Percentiles rank a stretch among this genome's conserved stretches.
Conservation (phyloP, 176 grass and related monocot species). For the Bonia amplexicaulis region DNA sequence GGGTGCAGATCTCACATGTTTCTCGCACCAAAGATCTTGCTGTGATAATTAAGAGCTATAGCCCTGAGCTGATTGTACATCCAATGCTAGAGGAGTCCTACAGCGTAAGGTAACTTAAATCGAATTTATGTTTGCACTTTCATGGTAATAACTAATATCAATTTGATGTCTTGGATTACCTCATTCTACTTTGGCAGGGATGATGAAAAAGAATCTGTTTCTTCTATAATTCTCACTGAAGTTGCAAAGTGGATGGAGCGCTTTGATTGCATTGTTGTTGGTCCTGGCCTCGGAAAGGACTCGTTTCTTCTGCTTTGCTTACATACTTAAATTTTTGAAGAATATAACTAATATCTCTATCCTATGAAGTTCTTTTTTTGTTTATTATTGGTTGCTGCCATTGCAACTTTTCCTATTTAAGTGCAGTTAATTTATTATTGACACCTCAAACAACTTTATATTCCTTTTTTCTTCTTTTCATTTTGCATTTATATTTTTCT, state of each 20-base stretch:
- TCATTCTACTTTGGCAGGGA: slow-evolving; percentile 36
- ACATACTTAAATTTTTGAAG: background rate
- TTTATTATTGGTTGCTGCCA: background rate
- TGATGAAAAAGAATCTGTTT: slow-evolving; percentile 57
- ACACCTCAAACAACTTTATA: background rate
- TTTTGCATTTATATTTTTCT: background rate
- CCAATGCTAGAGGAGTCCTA: slow-evolving; percentile 91
- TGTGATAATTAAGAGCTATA: slow-evolving; percentile 93
- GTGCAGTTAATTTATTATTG: background rate
- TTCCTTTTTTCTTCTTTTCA: background rate
- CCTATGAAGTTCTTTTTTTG: background rate
- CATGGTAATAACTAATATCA: background rate
- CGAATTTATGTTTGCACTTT: background rate
- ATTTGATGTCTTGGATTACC: background rate
- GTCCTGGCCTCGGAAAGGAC: slow-evolving; percentile 88
- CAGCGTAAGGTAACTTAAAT: slow-evolving; percentile 66
- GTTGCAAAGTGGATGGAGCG: slow-evolving; percentile 83
- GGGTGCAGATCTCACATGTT: slow-evolving; percentile 96
- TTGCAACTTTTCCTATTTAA: background rate
- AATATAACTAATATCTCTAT: background rate
- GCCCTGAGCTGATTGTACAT: slow-evolving; percentile 96
- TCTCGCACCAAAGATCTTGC: slow-evolving; percentile 94
- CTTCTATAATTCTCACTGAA: slow-evolving; percentile 68
- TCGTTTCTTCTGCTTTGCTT: slow-evolving; percentile 78
- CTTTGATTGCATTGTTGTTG: slow-evolving; percentile 95